Evolutionary conservation across 306 rosid genomes (phyloP), one percentile per base, ranked within the genome.

Genomic region (Dryas alaskensis): DNA sequence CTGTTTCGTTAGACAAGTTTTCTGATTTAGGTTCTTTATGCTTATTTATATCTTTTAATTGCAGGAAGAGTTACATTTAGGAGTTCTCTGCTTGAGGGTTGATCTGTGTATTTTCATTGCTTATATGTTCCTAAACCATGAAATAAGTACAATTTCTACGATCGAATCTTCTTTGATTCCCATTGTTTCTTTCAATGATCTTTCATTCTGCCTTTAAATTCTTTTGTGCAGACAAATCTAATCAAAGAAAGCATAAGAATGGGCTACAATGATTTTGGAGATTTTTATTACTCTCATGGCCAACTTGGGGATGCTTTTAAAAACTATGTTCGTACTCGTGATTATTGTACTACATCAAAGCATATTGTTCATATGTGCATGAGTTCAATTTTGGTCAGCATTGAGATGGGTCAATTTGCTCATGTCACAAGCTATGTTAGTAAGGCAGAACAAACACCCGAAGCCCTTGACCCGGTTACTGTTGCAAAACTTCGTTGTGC

Each of bases 181-280:
- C 74, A n/a, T 63, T 60, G 5, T 65, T 60, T 57, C 37, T 16
- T 74, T 55, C 65, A 40, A 40, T 66, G 46, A 37, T 73, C 31
- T 78, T 43, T 73, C 73, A 49, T 27, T 78, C 60, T 73, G 68
- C 19, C 68, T 80, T 67, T 7, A 53, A 25, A 70, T 85, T 60
- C 60, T 11, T 51, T 67, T 83, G 10, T 75, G 80, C 92, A 95
- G 99, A 95, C 99, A 62, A 95, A 95, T 84, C 88, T 95, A 84
- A 95, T 95, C 69, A 95, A 92, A 80, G 99, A 95, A 90, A 95
- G 98, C 84, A 92, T 95, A 79, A 81, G 99, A 84, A 95, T 95
- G 99, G 99, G 99, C 54, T 95, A 85, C 87, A 95, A 95, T 80
- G 99, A 95, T 81, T 92, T 95, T 85, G 99, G 98, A 73, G 99